Base-by-base conservation (phyloP, 2,329 filamentous ascomycete species). In the Elsinoe australis region DNA sequence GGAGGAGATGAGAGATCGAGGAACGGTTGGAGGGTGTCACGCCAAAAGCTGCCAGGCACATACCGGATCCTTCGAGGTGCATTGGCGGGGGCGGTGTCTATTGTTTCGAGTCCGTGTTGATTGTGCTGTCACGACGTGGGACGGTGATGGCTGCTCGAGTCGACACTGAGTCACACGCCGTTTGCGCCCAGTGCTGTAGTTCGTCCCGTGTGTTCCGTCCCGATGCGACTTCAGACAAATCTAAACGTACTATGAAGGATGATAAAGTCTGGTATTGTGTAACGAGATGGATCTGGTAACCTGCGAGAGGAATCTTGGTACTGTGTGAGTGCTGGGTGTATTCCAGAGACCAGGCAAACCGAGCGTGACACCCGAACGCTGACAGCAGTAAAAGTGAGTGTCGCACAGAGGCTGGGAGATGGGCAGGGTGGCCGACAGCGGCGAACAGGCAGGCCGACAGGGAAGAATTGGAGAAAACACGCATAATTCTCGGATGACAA, bases 1-100 rank as follows among this genome's bases (percentile, higher is more conserved):
- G 39, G 28, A 24, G 28, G 39, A 15, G 28, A 26, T 26, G 32
- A 17, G 39, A 44, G 28, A 44, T 44, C 24, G 39, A 44, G 26
- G 39, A 44, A 44, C 39, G 24, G 39, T 44, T 44, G 39, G 39
- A 44, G 39, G 39, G 39, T 44, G 39, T 44, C 22, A n/a, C 28
- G 36, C 36, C 36, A 41, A 41, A 24, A 28, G 22, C 39, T 44
- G 39, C 39, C 39, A 44, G 24, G 39, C 14, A 44, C 39, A 32
- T 32, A 19, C 39, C 39, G 26, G 39, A 44, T 44, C 39, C 39
- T 44, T 21, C 39, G 18, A 44, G 18, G 39, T 32, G 39, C 39
- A 31, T 44, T 10, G 39, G 24, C 21, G 24, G 17, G 36, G 18
- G 24, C 8, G 14, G 24, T 44, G 14, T 44, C 26, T 32, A 44